Base-by-base conservation (phyloP, 768 basidiomycete species). In the Trametes elegans region DNA sequence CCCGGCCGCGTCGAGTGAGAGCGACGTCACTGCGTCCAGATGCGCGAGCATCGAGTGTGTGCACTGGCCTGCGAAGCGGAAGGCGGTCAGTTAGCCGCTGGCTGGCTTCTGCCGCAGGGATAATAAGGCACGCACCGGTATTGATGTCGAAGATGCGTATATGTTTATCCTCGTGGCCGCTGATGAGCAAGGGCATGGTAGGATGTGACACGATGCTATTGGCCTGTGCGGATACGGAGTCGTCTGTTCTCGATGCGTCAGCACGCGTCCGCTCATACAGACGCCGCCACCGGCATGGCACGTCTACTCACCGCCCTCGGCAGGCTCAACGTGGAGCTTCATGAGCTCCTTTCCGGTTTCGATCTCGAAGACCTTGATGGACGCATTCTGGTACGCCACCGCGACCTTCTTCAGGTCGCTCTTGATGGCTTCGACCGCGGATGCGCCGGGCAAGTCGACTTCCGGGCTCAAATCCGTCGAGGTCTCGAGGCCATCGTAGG, bases 111-210 rank as follows among this genome's bases (percentile, higher is more conserved):
- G 14, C 19, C 13, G 43, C n/a, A 35, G 36, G 11, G 31, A 46
- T 23, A 31, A 7, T n/a, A 10, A 13, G 8, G 18, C 27, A 70
- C 85, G 55, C 53, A 93, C 93, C 91, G 59, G 88, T 88, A 28
- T 74, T 72, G 46, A 90, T 79, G 70, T 97, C 93, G 70, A 90
- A 97, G 39, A 98, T 82, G 29, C 92, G 81, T 64, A 98, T 90
- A 65, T 84, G 86, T 64, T 92, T 95, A 75, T 98, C 95, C 72
- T 98, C 96, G 68, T 95, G 90, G 0, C 85, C 97, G 23, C 91
- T 88, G 5, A 96, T 84, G 35, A 98, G 80, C 21, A 95, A 74
- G 5, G 90, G 82, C 81, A 92, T 85, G 2, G 90, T 93, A 7
- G 93, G 93, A 74, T 97, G 93, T 34, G 93, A 93, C 27, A 83